Evolutionary conservation across 108 stramenopile genomes (phyloP).

Genomic region (Mediolabrus comicus): DNA sequence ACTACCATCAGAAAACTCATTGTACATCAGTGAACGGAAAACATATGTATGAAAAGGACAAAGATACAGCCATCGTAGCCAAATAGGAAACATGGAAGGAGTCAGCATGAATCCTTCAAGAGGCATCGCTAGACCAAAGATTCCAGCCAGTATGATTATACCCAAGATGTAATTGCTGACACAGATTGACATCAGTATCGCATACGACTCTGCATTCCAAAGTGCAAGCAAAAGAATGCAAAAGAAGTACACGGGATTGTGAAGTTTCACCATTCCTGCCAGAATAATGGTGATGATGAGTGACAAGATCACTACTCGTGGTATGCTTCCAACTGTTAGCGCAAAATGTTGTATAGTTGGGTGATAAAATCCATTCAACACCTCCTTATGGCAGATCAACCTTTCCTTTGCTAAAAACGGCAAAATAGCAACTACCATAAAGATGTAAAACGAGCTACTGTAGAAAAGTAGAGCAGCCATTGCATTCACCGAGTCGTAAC

Average conservation of each 20-base stretch:
- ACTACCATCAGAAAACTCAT: constrained; percentile 43
- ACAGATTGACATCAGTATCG: constrained; percentile 54
- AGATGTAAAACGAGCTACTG: constrained; percentile 67
- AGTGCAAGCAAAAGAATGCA: constrained; percentile 55
- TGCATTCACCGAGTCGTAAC: constrained; percentile 34
- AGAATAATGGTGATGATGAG: constrained; percentile 49
- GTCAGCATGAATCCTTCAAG: constrained; percentile 62
- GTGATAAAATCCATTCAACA: constrained; percentile 59
- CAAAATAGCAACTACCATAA: constrained; percentile 62
- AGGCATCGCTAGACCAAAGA: constrained; percentile 55
- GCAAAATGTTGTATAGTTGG: constrained; percentile 52
- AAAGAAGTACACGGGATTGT: constrained; percentile 51
- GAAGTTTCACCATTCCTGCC: constrained; percentile 44
- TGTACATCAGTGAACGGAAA: constrained; percentile 62
- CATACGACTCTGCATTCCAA: constrained; percentile 54
- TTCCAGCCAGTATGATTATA: constrained; percentile 51
- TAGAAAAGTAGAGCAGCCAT: constrained; percentile 56
- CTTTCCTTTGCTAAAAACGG: constrained; percentile 68
- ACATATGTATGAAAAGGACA: constrained; percentile 64
- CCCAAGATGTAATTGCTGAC: constrained; percentile 69
- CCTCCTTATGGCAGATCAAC: constrained; percentile 65
- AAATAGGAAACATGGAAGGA: constrained; percentile 56
- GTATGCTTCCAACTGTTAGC: constrained; percentile 43
- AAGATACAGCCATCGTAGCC: constrained; percentile 57
- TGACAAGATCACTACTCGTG: constrained; percentile 48